Evolutionary conservation across 768 basidiomycete genomes (phyloP), one percentile per base, ranked within the genome.

Genomic region (Boletales sp.): DNA sequence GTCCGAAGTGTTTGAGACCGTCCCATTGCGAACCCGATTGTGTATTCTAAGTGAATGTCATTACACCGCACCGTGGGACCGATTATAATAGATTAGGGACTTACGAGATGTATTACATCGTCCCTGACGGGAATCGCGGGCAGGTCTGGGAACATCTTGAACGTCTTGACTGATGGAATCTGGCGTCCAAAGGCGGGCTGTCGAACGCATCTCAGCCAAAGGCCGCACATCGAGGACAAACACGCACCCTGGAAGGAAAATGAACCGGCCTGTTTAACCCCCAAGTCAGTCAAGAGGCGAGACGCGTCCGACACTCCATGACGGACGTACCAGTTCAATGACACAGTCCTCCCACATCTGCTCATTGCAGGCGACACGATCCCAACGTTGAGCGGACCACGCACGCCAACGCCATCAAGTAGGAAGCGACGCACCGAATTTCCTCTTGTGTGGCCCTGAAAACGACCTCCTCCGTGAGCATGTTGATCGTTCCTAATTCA

Each of bases 21-120:
- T 86, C 84, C 84, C 84, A 85, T 56, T 87, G 84, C 5, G 82
- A 74, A 10, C 84, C 82, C 0, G 83, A 83, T 68, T 86, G 85
- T 0, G 84, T 83, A 54, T 87, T 86, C 84, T 86, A 9, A 34
- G 34, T 19, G 5, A 10, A 35, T 6, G 9, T 17, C 0, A 8
- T 24, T 19, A 11, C 27, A 21, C 21, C 4, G 21, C 21, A 21
- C 32, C 36, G 21, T 29, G 14, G 21, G 13, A 15, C 3, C 21
- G 9, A 21, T 14, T 14, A 14, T 21, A 30, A 13, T 14, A 34
- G 17, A 18, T 14, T 30, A n/a, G 14, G 32, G 32, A 53, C 55
- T 19, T 50, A 82, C 81, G 15, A 83, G 81, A 58, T 84, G 74
- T 39, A 82, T 76, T 45, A 78, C 78, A 55, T 83, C 82, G 45